Percentiles rank a stretch among this genome's conserved stretches.
phyloP scores from a whole-genome alignment of 2,329 filamentous ascomycete species.

The Fusarium subtropicale region DNA sequence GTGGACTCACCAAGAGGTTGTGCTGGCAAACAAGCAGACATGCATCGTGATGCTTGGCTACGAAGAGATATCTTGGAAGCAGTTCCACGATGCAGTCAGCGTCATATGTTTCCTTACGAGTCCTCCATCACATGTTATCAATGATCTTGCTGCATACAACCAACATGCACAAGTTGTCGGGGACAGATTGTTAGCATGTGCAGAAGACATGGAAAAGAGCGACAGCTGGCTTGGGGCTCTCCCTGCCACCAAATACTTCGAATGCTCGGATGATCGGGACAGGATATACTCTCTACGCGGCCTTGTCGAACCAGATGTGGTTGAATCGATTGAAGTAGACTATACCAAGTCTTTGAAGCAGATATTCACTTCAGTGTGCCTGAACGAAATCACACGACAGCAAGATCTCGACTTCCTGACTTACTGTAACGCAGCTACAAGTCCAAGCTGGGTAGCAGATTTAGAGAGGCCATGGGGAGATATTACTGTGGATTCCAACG shows the following conservation, averaged over 20 bases:
- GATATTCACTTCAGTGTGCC: neutral
- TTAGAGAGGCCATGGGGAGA: neutral
- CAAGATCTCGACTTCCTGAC: neutral
- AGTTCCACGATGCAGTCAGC: neutral
- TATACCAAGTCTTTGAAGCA: neutral
- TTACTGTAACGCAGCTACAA: neutral
- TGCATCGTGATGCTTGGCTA: neutral
- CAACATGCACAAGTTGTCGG: neutral
- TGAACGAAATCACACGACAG: neutral
- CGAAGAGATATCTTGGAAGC: neutral
- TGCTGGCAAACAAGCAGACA: neutral
- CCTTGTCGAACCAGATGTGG: neutral
- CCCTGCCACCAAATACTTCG: neutral
- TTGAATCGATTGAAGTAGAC: neutral
- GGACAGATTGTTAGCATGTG: neutral
- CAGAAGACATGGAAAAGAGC: neutral
- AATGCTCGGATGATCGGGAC: neutral
- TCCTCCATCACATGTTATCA: neutral
- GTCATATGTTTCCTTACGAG: neutral
- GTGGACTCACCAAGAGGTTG: neutral
- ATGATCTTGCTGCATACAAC: neutral
- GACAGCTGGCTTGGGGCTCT: neutral
- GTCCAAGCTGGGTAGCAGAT: conserved; percentile 2
- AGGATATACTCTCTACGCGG: neutral
- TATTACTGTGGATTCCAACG: neutral